phyloP scores from a whole-genome alignment of 345 rosid species.

The Carallia pectinifolia region DNA sequence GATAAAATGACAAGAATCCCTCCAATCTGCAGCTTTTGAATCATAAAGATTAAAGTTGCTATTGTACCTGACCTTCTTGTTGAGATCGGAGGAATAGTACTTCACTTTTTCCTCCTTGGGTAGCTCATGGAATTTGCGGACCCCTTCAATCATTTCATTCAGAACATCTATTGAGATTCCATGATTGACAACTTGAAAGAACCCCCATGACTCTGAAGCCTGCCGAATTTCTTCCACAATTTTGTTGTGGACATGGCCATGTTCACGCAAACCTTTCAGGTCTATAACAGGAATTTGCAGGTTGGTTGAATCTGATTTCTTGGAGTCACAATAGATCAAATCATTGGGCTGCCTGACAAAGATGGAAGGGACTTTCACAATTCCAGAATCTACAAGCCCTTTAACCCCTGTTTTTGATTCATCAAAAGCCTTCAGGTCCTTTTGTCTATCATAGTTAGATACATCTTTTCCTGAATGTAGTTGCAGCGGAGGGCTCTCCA shows the following conservation, averaged over 20 bases:
- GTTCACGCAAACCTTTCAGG: background rate
- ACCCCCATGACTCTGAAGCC: slow-evolving; percentile 3
- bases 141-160: slow-evolving; percentile 9
- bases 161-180: slow-evolving; percentile 8
- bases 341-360: background rate
- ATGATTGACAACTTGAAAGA: slow-evolving; percentile 21
- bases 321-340: background rate
- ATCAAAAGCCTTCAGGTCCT: slow-evolving; percentile 8
- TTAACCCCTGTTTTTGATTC: slow-evolving; percentile 9
- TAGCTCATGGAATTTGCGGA: slow-evolving; percentile 23
- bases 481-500: background rate
- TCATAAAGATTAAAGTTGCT: slow-evolving; percentile 19
- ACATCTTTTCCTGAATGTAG: background rate
- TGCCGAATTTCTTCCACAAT: background rate
- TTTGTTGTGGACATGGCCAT: background rate
- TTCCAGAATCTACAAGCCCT: background rate
- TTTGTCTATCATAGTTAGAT: background rate
- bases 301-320: no score
- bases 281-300: slow-evolving; percentile 10
- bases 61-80: slow-evolving; percentile 12
- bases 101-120: slow-evolving; percentile 13
- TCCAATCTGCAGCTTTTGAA: slow-evolving; percentile 27
- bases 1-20: slow-evolving; percentile 19
- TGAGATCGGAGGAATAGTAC: slow-evolving; percentile 11
- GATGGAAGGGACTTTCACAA: background rate